These are phyloP conservation scores for Pichia sporocuriosa DNA, from an alignment of 805 yeast genomes.

Conservation along the genomic window DNA sequence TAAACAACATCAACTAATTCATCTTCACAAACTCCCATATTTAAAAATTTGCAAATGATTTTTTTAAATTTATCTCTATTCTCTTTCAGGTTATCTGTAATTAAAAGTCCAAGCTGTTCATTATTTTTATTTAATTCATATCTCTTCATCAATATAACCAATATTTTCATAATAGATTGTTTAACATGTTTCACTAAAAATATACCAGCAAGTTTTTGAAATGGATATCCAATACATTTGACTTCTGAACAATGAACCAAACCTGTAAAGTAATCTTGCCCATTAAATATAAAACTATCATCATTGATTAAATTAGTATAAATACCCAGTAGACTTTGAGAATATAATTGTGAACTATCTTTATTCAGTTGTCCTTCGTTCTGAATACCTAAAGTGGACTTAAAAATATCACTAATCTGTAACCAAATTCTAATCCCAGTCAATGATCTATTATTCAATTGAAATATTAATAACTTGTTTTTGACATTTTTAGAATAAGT, in stretches of 20 bases:
- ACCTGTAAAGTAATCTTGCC: conserved; percentile 47
- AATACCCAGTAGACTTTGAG: conserved; percentile 28
- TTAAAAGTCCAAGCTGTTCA: conserved; percentile 4
- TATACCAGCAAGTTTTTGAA: conserved; percentile 40
- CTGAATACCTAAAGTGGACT: conserved; percentile 18
- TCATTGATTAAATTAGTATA: conserved; percentile 53
- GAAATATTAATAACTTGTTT: conserved; percentile 38
- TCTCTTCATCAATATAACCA: conserved; percentile 14
- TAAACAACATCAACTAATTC: conserved; percentile 37
- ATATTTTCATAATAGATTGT: conserved; percentile 33
- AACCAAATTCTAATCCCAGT: conserved; percentile 48
- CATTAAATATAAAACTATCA: conserved; percentile 28
- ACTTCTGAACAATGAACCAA: conserved; percentile 45
- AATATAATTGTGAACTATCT: conserved; percentile 20
- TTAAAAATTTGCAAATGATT: conserved; percentile 21
- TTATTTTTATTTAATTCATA: background rate
- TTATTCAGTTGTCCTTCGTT: conserved; percentile 17
- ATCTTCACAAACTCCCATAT: conserved; percentile 10
- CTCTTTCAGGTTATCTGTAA: conserved; percentile 1
- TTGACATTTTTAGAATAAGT: conserved; percentile 21
- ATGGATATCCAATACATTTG: conserved; percentile 37
- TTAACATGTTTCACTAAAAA: conserved; percentile 49
- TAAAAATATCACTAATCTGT: conserved; percentile 29
- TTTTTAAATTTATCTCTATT: conserved; percentile 13
- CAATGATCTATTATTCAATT: conserved; percentile 54